Percentiles rank a stretch among this genome's conserved stretches.
Conservation (phyloP, 108 stramenopile genomes). For the Cyclotella cryptica region DNA sequence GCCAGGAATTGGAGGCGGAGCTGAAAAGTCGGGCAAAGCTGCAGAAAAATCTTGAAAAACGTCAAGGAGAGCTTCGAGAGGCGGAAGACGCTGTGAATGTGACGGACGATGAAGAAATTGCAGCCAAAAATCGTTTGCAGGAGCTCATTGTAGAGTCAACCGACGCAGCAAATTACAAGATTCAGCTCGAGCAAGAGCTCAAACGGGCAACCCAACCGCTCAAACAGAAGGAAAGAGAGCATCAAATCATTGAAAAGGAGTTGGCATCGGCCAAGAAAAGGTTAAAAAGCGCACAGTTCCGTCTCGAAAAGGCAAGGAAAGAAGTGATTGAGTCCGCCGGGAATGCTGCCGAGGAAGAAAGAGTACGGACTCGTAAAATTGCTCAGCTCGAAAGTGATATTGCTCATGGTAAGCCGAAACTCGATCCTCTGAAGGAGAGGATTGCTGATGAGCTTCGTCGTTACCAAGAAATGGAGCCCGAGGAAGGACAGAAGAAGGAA, state of each 20-base stretch:
- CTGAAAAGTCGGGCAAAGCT: conserved; percentile 53
- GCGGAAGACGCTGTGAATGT: conserved; percentile 60
- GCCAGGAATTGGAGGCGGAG: conserved; percentile 37
- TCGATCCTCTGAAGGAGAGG: conserved; percentile 49
- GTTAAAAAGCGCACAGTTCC: conserved; percentile 51
- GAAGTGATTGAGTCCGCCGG: conserved; percentile 67
- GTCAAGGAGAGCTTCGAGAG: conserved; percentile 56
- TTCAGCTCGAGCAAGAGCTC: conserved; percentile 62
- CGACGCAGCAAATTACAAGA: conserved; percentile 58
- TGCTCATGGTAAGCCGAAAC: conserved; percentile 38
- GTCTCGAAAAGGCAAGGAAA: conserved; percentile 64
- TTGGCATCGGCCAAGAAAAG: conserved; percentile 30
- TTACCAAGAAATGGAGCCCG: conserved; percentile 67
- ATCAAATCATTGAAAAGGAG: conserved; percentile 52
- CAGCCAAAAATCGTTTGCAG: conserved; percentile 46
- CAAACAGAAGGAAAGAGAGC: conserved; percentile 56
- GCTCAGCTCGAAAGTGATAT: conserved; percentile 56
- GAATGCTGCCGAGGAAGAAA: conserved; percentile 71
- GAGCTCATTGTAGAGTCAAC: conserved; percentile 69
- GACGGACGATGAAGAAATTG: conserved; percentile 60
- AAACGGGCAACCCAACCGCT: conserved; percentile 56
- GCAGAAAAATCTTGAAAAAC: conserved; percentile 62
- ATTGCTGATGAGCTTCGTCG: conserved; percentile 25
- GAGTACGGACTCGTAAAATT: conserved; percentile 52
- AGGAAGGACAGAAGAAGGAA: conserved; percentile 41